phyloP scores from a whole-genome alignment of 345 rosid species.

The Hypericum androsaemum region DNA sequence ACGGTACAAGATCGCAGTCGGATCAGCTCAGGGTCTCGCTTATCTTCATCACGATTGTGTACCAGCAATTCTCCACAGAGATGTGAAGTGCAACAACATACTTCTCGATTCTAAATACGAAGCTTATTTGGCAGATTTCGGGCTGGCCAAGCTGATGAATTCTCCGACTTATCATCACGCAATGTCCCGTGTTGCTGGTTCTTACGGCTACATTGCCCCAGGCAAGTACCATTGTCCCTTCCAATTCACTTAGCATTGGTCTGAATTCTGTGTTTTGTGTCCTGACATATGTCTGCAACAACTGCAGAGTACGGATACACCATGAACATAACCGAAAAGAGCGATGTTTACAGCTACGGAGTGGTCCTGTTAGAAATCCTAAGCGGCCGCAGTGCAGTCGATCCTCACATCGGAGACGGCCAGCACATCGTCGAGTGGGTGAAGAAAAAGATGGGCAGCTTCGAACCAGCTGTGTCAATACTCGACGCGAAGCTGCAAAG shows the following conservation, averaged over 20 bases:
- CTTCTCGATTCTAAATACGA: constrained; percentile 74
- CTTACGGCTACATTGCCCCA: constrained; percentile 95
- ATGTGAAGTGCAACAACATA: constrained; percentile 86
- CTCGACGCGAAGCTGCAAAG: constrained; percentile 77
- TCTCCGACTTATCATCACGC: constrained; percentile 66
- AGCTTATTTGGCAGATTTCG: constrained; percentile 85
- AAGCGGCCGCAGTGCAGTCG: constrained; percentile 75
- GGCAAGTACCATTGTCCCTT: constrained; percentile 32
- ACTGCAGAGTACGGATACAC: constrained; percentile 90
- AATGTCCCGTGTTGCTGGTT: constrained; percentile 84
- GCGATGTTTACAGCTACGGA: constrained; percentile 89
- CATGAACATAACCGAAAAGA: constrained; percentile 90
- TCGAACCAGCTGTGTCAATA: constrained; percentile 62
- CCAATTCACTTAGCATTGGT: neutral
- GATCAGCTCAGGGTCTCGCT: constrained; percentile 87
- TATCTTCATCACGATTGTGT: constrained; percentile 91
- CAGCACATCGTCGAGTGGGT: constrained; percentile 95
- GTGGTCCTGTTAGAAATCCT: constrained; percentile 85
- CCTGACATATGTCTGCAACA: constrained; percentile 5
- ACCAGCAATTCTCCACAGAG: constrained; percentile 83
- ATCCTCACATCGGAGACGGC: constrained; percentile 58
- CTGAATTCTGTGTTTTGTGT: neutral
- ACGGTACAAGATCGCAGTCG: constrained; percentile 80
- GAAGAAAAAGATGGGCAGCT: constrained; percentile 94
- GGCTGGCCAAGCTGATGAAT: constrained; percentile 78